Base-by-base conservation (phyloP, 805 yeast species). In the Wickerhamomyces rabaulensis region DNA sequence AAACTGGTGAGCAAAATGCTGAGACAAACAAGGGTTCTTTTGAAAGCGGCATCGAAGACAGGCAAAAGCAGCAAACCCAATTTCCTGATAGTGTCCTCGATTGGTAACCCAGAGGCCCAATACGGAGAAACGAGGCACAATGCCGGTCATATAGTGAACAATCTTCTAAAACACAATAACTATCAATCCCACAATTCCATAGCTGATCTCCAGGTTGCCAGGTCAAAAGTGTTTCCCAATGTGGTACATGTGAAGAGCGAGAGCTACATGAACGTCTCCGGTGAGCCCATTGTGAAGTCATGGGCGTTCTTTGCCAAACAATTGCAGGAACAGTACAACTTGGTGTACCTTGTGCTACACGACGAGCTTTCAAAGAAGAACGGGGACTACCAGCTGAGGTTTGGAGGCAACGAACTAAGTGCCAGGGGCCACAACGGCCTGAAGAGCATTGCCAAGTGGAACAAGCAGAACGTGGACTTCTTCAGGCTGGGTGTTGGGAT, bases 351-450 rank as follows among this genome's bases (percentile, higher is more conserved):
- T 2, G 75, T 89, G 0, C 56, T 90, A 1, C 95, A 87, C 60
- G 97, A 91, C 61, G 97, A 91, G 53, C 61, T 90, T 40, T 83
- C 80, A 49, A 60, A 82, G 13, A 76, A 75, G 0, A 53, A 82
- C 3, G 97, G 97, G 0, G 76, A 78, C 44, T 68, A 81, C 19
- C 84, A 84, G 55, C 61, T 84, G 1, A 70, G 92, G 41, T 69
- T 67, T 16, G 82, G 80, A 13, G 51, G 51, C 2, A 48, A 44
- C 29, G 76, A 79, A 1, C 71, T 84, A 0, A 77, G 87, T 39
- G 73, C 81, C 15, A 70, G 94, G 40, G 97, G 96, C 0, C 98
- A 91, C 57, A 89, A 88, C 58, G 97, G 97, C 0, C 69, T 91
- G 23, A 74, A 75, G 50, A 78, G 84, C 37, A 74, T 91, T 3